phyloP scores from a whole-genome alignment of 2,329 filamentous ascomycete genomes.

The Helicocarpus griseus region DNA sequence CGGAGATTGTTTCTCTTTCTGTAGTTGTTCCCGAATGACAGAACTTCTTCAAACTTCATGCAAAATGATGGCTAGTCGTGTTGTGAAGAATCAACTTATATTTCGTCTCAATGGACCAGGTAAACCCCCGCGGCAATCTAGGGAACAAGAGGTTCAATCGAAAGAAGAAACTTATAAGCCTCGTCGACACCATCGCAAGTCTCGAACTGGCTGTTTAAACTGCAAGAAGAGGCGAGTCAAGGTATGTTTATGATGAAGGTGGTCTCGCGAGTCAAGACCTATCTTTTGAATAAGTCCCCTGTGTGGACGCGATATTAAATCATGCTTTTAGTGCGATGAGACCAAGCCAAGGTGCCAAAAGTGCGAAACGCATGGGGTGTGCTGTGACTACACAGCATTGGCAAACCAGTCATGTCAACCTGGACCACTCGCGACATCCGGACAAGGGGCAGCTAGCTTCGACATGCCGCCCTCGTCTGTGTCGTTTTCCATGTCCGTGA shows the following conservation, averaged over 20 bases:
- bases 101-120: conserved; percentile 11
- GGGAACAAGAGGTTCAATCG: neutral
- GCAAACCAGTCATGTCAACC: neutral
- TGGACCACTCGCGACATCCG: too few relatives aligned
- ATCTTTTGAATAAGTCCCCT: neutral
- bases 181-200: conserved; percentile 26
- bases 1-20: too few relatives aligned
- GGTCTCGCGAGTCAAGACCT: neutral
- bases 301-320: neutral
- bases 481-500: conserved; percentile 7
- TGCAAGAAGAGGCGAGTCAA: conserved; percentile 29
- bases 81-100: conserved; percentile 13
- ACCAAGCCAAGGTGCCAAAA: conserved; percentile 23
- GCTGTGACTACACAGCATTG: conserved; percentile 20
- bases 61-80: conserved; percentile 5
- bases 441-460: neutral
- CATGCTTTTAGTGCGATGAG: conserved; percentile 23
- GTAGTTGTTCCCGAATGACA: too few relatives aligned
- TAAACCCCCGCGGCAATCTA: neutral
- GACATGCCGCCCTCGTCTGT: neutral
- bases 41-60: neutral
- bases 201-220: conserved; percentile 23
- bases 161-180: conserved; percentile 18
- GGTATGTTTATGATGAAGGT: conserved; percentile 14
- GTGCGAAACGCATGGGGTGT: conserved; percentile 21